Conservation (phyloP, 2,329 filamentous ascomycete genomes). For the Phoma sp. region DNA sequence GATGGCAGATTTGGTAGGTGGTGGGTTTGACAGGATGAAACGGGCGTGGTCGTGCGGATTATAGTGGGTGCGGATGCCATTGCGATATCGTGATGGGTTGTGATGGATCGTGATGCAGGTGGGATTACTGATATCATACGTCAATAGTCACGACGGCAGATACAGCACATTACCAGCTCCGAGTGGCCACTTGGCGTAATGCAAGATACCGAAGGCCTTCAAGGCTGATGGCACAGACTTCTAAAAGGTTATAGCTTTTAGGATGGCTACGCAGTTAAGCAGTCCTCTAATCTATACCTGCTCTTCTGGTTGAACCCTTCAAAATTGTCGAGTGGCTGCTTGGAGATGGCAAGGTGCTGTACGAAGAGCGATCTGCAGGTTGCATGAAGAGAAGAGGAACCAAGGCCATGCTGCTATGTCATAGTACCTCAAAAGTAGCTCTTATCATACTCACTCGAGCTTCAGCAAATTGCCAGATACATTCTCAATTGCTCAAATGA, state of each 20-base stretch:
- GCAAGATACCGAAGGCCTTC: background rate
- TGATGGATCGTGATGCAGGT: background rate
- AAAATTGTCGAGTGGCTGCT: too few species aligned
- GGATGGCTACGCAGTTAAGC: too few species aligned
- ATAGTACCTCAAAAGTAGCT: too few species aligned
- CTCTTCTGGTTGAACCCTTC: too few species aligned
- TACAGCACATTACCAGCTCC: background rate
- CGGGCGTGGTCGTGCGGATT: background rate
- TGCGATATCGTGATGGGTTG: background rate
- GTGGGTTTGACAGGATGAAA: background rate
- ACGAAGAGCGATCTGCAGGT: background rate
- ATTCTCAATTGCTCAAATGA: too few species aligned
- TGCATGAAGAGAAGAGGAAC: background rate
- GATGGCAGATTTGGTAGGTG: too few species aligned
- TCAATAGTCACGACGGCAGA: background rate
- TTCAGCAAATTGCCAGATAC: too few species aligned
- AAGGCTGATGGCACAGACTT: background rate
- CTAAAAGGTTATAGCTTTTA: too few species aligned
- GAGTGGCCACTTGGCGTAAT: too few species aligned
- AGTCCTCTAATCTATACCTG: too few species aligned
- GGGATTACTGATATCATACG: background rate
- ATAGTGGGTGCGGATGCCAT: background rate
- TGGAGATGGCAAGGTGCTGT: background rate
- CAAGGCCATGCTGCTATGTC: background rate
- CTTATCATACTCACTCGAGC: too few species aligned